These are phyloP conservation scores for Cyclospora cayetanensis DNA, from an alignment of 169 alveolate species.

Conservation along the genomic window DNA sequence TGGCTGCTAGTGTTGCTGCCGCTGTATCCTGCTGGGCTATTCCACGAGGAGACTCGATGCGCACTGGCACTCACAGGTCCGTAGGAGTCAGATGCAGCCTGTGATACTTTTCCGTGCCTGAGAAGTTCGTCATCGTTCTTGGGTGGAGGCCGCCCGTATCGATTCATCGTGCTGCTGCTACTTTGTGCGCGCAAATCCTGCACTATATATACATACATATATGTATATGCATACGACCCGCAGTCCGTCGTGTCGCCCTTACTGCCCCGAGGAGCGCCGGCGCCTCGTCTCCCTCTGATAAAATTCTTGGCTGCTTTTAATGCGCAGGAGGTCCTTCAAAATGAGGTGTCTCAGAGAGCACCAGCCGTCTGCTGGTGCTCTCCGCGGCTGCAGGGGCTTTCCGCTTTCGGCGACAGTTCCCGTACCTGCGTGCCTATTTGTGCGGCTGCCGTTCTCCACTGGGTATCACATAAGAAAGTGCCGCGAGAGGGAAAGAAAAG, in stretches of 20 bases:
- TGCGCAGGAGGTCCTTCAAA: background rate
- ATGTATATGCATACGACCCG: no score
- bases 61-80: background rate
- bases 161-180: background rate
- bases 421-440: no score
- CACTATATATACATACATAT: no score
- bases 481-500: background rate
- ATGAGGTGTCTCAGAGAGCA: background rate
- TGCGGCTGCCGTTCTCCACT: background rate
- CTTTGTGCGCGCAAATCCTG: no score
- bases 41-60: background rate
- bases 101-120: background rate
- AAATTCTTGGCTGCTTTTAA: background rate
- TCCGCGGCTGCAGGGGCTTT: background rate
- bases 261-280: background rate
- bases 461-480: background rate
- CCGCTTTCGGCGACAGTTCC: no score
- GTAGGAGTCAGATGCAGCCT: slow-evolving; percentile 5
- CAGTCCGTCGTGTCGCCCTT: background rate
- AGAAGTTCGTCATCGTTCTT: background rate
- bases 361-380: no score
- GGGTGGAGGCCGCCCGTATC: background rate
- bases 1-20: background rate
- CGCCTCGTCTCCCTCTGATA: background rate
- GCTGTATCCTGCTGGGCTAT: no score